Base-by-base conservation (phyloP, 2,329 filamentous ascomycete genomes). In the Canariomyces notabilis region DNA sequence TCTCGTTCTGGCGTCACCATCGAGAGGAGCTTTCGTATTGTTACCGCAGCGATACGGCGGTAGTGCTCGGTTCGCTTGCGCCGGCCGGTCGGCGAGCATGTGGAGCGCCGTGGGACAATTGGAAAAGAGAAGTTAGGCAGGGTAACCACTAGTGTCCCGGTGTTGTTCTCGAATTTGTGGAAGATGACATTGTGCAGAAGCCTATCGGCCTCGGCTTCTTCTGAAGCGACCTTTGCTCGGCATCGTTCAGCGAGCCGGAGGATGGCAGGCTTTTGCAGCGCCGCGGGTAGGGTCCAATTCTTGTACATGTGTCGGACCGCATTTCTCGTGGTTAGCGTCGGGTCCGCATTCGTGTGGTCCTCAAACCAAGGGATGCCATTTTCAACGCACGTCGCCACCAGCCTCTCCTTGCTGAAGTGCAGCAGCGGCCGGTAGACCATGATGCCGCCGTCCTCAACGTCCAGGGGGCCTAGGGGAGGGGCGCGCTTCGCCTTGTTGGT, bases 321-420 rank as follows among this genome's bases (percentile, higher is more conserved):
- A 59, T 98, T 98, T 31, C 93, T 79, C 36, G 75, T 67, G 0
- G 93, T 95, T 48, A 94, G 67, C 0, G 83, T 89, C 7, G 73
- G 75, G 58, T 96, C 85, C 14, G 72, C 65, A 60, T 98, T 98
- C 2, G 90, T 96, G 34, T 73, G 69, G 62, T 98, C 93, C 61
- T 93, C 87, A 52, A 89, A 87, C 85, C 88, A 97, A 1, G 70
- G 67, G 8, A 94, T 68, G 0, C 72, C 66, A 53, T 82, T 76
- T n/a, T 76, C 71, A 50, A 82, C 64, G 59, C 91, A 96, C 0
- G 87, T 89, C 2, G 80, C 79, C 35, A 84, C 74, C n/a, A 96
- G 72, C 29, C 83, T 72, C 41, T 79, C 73, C 67, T 97, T 94
- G 49, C 75, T 69, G 59, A 90, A 89, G 7, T 64, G 63, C 6